Base-by-base conservation (phyloP, 2,329 filamentous ascomycete genomes). In the Colletotrichum horii region DNA sequence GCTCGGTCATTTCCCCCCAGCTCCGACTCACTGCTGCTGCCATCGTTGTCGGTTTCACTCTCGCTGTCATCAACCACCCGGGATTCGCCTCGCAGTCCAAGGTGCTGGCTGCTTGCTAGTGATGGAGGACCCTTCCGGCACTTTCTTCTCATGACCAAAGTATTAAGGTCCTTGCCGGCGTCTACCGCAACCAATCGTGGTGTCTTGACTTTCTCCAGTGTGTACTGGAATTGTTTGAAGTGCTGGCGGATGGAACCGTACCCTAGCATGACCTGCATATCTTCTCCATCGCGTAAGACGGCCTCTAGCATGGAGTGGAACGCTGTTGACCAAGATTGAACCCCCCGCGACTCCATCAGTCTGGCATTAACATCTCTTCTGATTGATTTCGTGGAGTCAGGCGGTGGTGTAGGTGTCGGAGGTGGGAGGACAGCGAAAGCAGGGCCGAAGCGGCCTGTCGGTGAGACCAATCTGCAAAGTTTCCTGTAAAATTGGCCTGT, bases 201-300 rank as follows among this genome's bases (percentile, higher is more conserved):
- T 15, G 83, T 82, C 6, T 82, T 88, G 4, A 93, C 88, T 6
- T 84, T 84, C 71, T 92, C 89, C 6, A 94, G 82, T 4, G 88
- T 72, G 70, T 88, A 84, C 14, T 85, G 82, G 30, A 91, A 85
- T 14, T 89, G 85, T 48, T 84, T 80, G 71, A 90, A 89, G n/a
- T 91, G 88, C 15, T 82, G 81, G 65, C 92, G 85, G 4, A 93
- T 88, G 6, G 85, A 82, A 28, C 87, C 85, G 78, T 93, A 93
- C 6, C 88, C 88, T n/a, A 93, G 83, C 28, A 88, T 87, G 5
- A 93, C 86, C 1, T 87, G 86, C 83, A 90, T 87, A 77, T 93
- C 91, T 80, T 93, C 91, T 1, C 88, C 90, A 77, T 93, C 92
- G 12, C 90, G 85, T 22, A 93, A 81, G 4, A 91, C 83, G 1